Evolutionary conservation across 176 grass and related monocot genomes (phyloP).

Genomic region (Rhynchospora tenuis): DNA sequence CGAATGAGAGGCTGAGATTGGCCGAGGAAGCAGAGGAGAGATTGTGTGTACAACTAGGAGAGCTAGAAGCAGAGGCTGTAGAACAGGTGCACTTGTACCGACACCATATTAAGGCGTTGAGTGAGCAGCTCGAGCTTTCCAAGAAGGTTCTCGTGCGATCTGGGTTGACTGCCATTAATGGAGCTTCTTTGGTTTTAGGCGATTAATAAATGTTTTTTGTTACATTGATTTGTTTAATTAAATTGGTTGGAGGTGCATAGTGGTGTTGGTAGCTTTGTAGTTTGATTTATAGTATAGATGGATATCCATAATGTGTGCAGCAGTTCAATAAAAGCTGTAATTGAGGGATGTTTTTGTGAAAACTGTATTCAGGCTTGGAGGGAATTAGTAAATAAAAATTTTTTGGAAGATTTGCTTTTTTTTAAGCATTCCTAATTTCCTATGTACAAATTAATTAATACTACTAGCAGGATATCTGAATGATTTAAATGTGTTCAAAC

Average conservation of each 20-base stretch:
- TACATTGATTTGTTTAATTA: background rate
- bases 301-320: too few relatives aligned
- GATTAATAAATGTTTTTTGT: background rate
- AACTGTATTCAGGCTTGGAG: background rate
- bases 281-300: background rate
- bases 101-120: constrained; percentile 42
- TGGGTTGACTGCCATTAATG: background rate
- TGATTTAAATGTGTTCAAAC: background rate
- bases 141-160: constrained; percentile 25
- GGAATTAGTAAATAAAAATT: background rate
- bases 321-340: too few relatives aligned
- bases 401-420: background rate
- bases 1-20: constrained; percentile 36
- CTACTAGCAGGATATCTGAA: background rate
- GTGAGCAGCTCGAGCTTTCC: constrained; percentile 44
- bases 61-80: constrained; percentile 69
- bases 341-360: too few relatives aligned
- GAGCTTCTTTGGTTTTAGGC: background rate
- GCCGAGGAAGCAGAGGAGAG: constrained; percentile 80
- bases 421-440: background rate
- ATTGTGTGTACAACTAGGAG: constrained; percentile 63
- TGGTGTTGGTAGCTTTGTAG: background rate
- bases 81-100: constrained; percentile 41
- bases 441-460: background rate
- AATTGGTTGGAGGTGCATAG: background rate